Evolutionary conservation across 225 moss, liverwort and hornwort species (phyloP), one percentile per base, ranked within the genome.

Genomic region (Antitrichia curtipendula): DNA sequence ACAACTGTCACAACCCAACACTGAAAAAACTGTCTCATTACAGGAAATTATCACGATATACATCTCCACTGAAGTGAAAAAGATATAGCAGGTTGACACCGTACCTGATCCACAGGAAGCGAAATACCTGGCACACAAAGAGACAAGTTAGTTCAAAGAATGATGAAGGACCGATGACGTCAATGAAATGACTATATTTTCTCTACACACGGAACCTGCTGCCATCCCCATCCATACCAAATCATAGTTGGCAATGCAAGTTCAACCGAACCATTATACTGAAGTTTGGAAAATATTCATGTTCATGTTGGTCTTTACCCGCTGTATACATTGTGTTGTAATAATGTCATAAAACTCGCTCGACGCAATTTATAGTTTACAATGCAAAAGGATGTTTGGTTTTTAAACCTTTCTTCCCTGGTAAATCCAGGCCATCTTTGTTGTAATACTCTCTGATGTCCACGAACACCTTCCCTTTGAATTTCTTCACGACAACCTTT

Each of bases 381-480:
- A 86, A 14, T 72, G 78, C 53, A 83, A 32, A 75, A 38, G 54
- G 29, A 82, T 16, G 56, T 78, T 65, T 25, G n/a, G 28, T 49
- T 72, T n/a, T 29, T 47, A 16, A 76, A 94, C 92, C 91, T 94
- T 91, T 92, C 91, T 90, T 91, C 86, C 90, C 89, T n/a, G 91
- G 94, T 47, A 92, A 80, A 81, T 92, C 94, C 76, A 62, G 81
- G 66, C 92, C 94, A 85, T 85, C 87, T 85, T 94, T 94, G 83
- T 83, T 87, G 43, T 88, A 91, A 82, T 86, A 92, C 72, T 94
- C 94, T 84, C 94, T 92, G 85, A 94, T 91, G 77, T 91, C 94
- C 82, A 92, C 92, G 47, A 73, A 92, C 68, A 94, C 85, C 78
- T 91, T 90, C 76, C 92, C 92, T 72, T 92, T 91, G 88, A 91